Evolutionary conservation across 345 rosid genomes (phyloP), one percentile per base, ranked within the genome.

Genomic region (Psidium friedrichsthalianum): DNA sequence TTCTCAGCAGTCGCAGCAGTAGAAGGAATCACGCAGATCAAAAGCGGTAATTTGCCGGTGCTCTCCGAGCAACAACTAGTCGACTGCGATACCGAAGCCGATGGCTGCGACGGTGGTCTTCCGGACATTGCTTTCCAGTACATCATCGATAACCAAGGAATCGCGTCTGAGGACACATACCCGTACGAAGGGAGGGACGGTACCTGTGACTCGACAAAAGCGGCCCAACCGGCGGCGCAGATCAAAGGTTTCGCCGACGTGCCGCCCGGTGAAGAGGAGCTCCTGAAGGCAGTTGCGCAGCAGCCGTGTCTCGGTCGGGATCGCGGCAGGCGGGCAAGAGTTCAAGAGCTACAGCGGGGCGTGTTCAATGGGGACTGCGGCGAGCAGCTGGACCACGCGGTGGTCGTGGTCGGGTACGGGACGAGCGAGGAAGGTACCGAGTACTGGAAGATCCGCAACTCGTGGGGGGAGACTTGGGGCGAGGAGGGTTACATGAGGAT

Each of bases 31-130:
- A 82, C 24, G 84, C 51, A 86, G 82, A 86, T 86, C 21, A 83
- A 81, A 53, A 86, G 84, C 44, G 61, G 84, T 11, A 58, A 86
- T 8, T 81, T 58, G 3, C 32, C 21, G 2, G 12, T 36, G 22
- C 57, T 86, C 9, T 86, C 87, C 14, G 61, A 86, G 84, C 87
- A 86, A 56, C 84, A 82, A 42, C 76, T 85, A 13, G 76, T 85
- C 15, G 80, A 85, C 57, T 85, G 87, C 9, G 82, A 56, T 24
- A n/a, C 40, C 20, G 47, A 57, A 7, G 56, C 51, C 83, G 25
- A 49, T 25, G 84, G 84, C 13, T 86, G 84, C 82, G 11, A 59
- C 8, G 87, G 87, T 10, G 87, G 84, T 57, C 82, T 47, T 14
- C 36, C 51, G 61, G 82, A 58, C 51, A 16, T 82, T 9, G 84